Evolutionary conservation across 495 filamentous ascomycete genomes (phyloP).

Genomic region (Pseudoneurospora amorphoporcata): DNA sequence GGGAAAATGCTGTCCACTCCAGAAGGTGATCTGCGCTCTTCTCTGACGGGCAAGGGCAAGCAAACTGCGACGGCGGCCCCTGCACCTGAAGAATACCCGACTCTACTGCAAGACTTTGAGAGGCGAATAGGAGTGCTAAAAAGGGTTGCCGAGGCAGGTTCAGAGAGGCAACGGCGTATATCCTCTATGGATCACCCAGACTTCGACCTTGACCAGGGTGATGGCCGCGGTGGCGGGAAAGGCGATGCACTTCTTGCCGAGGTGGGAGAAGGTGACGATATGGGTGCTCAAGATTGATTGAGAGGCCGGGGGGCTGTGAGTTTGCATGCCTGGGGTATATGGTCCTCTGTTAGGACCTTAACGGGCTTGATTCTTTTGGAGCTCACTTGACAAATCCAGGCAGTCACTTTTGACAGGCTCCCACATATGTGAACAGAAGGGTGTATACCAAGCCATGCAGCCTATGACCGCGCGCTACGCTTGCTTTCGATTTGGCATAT

Average conservation of each 20-base stretch:
- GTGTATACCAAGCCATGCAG: neutral
- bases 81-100: constrained; percentile 33
- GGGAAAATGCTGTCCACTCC: constrained; percentile 16
- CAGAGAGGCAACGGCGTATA: constrained; percentile 23
- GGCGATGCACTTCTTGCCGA: neutral
- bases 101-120: constrained; percentile 58
- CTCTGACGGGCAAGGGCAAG: constrained; percentile 10
- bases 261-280: neutral
- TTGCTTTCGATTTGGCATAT: neutral
- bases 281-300: neutral
- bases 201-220: neutral
- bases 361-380: neutral
- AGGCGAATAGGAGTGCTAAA: constrained; percentile 47
- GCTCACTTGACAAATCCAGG: neutral
- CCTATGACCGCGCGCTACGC: neutral
- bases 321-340: neutral
- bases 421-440: neutral
- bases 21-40: constrained; percentile 20
- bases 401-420: neutral
- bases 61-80: constrained; percentile 15
- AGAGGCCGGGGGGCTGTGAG: neutral
- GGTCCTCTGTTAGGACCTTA: neutral
- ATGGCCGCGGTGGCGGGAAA: neutral
- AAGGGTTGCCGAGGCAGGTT: constrained; percentile 36
- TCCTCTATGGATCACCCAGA: neutral